Evolutionary conservation across 176 grass and related monocot genomes (phyloP).

Genomic region (Chloris gayana): DNA sequence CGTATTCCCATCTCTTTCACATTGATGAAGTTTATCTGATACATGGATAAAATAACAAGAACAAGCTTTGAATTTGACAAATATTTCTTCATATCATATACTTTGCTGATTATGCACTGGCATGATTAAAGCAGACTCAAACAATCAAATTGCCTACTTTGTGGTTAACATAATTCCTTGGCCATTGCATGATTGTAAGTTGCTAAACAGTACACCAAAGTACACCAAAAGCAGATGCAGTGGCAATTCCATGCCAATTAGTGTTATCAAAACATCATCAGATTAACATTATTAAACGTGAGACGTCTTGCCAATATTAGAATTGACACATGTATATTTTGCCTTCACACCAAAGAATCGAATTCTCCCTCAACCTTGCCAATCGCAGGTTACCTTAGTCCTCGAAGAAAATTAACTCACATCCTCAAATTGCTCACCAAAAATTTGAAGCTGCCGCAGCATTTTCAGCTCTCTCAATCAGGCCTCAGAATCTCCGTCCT

Average conservation of each 20-base stretch:
- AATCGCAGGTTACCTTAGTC: neutral
- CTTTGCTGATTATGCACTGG: neutral
- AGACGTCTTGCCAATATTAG: conserved; percentile 3
- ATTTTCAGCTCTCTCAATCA: neutral
- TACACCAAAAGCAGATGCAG: neutral
- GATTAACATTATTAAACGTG: conserved; percentile 33
- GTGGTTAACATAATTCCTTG: neutral
- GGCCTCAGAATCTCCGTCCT: neutral
- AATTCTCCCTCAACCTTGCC: neutral
- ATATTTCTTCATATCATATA: neutral
- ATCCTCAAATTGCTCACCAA: conserved; percentile 41
- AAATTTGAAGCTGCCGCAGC: conserved; percentile 19
- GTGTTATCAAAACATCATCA: neutral
- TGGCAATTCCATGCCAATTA: neutral
- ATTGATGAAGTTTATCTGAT: neutral
- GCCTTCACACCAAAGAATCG: conserved; percentile 36
- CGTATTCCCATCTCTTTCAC: neutral
- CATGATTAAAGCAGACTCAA: neutral
- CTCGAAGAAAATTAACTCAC: conserved; percentile 16
- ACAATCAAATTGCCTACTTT: neutral
- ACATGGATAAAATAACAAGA: neutral
- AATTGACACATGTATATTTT: conserved; percentile 35
- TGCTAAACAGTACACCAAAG: neutral
- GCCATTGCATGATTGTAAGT: neutral
- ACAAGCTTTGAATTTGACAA: neutral